Base-by-base conservation (phyloP, 192 early-diverging fungal genomes). In the Entomortierella beljakovae region DNA sequence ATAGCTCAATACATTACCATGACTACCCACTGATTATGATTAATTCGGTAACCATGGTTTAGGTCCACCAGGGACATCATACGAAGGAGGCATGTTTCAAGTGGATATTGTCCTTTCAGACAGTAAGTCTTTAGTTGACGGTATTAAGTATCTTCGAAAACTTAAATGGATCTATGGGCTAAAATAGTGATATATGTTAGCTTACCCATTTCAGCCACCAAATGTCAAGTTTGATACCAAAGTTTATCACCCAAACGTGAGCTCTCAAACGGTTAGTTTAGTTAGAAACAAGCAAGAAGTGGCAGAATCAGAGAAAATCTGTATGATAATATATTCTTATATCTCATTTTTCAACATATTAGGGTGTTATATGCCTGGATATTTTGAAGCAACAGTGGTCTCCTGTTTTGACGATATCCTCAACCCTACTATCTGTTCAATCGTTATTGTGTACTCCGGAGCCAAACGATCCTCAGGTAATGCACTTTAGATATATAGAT, bases 331-430 rank as follows among this genome's bases (percentile, higher is more conserved):
- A 50, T 18, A 26, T 40, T 34, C 16, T 37, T 38, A 28, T 52
- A 29, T 35, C 7, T 16, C 22, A 16, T 26, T n/a, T 49, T 25
- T n/a, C n/a, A n/a, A n/a, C n/a, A n/a, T n/a, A n/a, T n/a, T 70
- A 79, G 75, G 75, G 75, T 8, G 75, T 65, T 25, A 70, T 74
- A 29, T 74, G 68, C 37, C 23, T 77, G 64, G 85, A 94, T 74
- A 91, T 94, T 52, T 80, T 94, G 32, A 94, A 94, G 68, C 89
- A 94, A 55, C 85, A 93, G 40, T 94, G 93, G 93, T 87, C 87
- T 9, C 93, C 93, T 3, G 92, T 90, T 0, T 61, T 93, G 51
- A 92, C 91, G 13, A 51, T 88, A 25, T 80, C 81, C 6, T 82
- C 84, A 18, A 83, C 84, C 7, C 49, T 88, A 4, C 55, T 88